Evolutionary conservation across 139 green algal genomes (phyloP).

Genomic region (Volvox africanus): DNA sequence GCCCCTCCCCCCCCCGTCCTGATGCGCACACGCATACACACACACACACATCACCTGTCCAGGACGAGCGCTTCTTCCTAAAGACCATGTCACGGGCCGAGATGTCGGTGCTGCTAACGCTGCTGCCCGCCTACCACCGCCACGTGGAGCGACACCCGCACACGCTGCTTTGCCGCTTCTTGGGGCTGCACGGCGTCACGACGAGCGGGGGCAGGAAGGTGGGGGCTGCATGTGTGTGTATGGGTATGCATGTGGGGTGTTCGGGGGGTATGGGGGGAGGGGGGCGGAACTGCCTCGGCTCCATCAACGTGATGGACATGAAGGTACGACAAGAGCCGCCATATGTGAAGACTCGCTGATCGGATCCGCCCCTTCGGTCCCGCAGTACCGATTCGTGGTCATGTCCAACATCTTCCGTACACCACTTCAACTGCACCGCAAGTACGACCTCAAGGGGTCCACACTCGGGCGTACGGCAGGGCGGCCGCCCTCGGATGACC

Average conservation of each 20-base stretch:
- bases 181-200: slow-evolving; percentile 85
- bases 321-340: no score
- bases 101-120: slow-evolving; percentile 66
- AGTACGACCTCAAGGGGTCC: slow-evolving; percentile 95
- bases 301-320: no score
- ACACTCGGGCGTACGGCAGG: slow-evolving; percentile 59
- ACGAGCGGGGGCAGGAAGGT: slow-evolving; percentile 73
- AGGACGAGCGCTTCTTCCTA: slow-evolving; percentile 69
- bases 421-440: slow-evolving; percentile 78
- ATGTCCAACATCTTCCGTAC: slow-evolving; percentile 96
- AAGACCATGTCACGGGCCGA: slow-evolving; percentile 61
- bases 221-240: neutral
- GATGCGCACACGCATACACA: neutral
- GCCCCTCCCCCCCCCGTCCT: neutral
- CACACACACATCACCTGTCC: neutral
- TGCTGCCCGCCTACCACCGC: slow-evolving; percentile 82
- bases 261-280: neutral
- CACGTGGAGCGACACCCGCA: slow-evolving; percentile 82
- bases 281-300: neutral
- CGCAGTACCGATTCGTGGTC: slow-evolving; percentile 91
- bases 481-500: slow-evolving; percentile 22
- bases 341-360: no score
- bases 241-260: neutral
- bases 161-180: slow-evolving; percentile 91
- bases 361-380: neutral